A percentile compares a stretch with the other conserved stretches of the same genome.
Conservation (phyloP, 2,329 filamentous ascomycete genomes). For the Xenosphaeropsis pyriputrescens region DNA sequence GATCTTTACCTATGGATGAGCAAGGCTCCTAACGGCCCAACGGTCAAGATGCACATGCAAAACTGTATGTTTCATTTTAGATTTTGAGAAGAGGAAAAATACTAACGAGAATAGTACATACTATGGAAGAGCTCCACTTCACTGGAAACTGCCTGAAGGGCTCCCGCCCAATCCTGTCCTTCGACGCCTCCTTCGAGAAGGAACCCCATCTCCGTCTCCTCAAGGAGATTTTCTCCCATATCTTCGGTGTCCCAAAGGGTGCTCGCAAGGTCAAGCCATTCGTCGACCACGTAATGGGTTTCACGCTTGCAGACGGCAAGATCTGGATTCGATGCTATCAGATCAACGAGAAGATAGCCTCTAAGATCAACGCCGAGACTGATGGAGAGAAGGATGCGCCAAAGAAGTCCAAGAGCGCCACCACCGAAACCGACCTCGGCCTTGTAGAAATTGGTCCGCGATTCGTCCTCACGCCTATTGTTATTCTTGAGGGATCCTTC, state of each 20-base stretch:
- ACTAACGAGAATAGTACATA: constrained; percentile 50
- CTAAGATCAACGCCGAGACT: constrained; percentile 25
- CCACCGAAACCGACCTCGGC: constrained; percentile 59
- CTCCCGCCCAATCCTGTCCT: constrained; percentile 78
- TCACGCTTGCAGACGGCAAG: constrained; percentile 82
- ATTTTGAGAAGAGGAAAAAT: constrained; percentile 11
- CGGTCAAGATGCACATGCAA: constrained; percentile 58
- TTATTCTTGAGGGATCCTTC: constrained; percentile 90
- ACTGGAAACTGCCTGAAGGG: constrained; percentile 95
- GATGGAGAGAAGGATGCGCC: constrained; percentile 30
- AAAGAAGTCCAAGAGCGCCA: constrained; percentile 27
- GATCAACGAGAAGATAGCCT: constrained; percentile 67
- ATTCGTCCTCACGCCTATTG: constrained; percentile 84
- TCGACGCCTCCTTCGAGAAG: constrained; percentile 75
- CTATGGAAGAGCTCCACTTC: constrained; percentile 94
- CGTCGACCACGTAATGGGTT: constrained; percentile 86
- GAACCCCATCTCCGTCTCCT: constrained; percentile 69
- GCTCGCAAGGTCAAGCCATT: constrained; percentile 90
- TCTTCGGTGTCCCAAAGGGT: constrained; percentile 82
- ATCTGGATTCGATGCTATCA: constrained; percentile 96
- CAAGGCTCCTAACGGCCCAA: constrained; percentile 59
- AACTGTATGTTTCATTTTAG: constrained; percentile 35
- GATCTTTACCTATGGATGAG: constrained; percentile 91
- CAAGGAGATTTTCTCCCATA: constrained; percentile 79
- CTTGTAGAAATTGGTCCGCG: constrained; percentile 89